Evolutionary conservation across 2,329 filamentous ascomycete genomes (phyloP), one percentile per base, ranked within the genome.

Genomic region (Fusarium sp.): DNA sequence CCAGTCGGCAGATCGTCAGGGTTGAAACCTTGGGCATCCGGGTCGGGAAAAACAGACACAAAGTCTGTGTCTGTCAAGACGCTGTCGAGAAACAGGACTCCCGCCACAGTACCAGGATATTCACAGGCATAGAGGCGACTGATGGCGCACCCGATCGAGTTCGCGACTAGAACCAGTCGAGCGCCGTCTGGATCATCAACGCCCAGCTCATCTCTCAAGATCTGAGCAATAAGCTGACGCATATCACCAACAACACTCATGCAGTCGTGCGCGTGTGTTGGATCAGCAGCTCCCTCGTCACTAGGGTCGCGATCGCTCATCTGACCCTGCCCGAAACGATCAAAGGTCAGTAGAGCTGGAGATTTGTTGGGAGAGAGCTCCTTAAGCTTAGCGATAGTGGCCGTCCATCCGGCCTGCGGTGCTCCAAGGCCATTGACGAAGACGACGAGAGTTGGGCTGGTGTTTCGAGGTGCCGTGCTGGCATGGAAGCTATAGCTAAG

Each of bases 61-160:
- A 83, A 82, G 63, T 87, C 81, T 0, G 79, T 79, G 66, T 86
- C 84, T 14, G 84, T 81, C 69, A 87, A 80, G 60, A 84, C 81
- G 32, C 80, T 84, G 67, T 87, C 84, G 2, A 88, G 79, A 9
- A 86, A 77, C 1, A 87, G 31, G 4, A 82, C 70, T 0, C 75
- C 83, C 0, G 76, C 73, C 0, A 84, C 78, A 0, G 73, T 75
- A 3, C 77, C 75, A 0, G 81, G 78, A 47, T 83, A 78, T 1
- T 71, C 68, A 46, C 79, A 73, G 2, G 81, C 78, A 65, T 82
- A 85, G 9, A 86, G 76, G 1, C 84, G 78, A 1, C 78, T 78
- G 14, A 86, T 71, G 4, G 29, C 60, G 11, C 66, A 67, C 6
- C 69, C 69, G 2, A 71, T 64, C 0, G 69, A 71, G 17, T 70